Base-by-base conservation (phyloP, 1,284 basidiomycete species). In the Malassezia sympodialis region DNA sequence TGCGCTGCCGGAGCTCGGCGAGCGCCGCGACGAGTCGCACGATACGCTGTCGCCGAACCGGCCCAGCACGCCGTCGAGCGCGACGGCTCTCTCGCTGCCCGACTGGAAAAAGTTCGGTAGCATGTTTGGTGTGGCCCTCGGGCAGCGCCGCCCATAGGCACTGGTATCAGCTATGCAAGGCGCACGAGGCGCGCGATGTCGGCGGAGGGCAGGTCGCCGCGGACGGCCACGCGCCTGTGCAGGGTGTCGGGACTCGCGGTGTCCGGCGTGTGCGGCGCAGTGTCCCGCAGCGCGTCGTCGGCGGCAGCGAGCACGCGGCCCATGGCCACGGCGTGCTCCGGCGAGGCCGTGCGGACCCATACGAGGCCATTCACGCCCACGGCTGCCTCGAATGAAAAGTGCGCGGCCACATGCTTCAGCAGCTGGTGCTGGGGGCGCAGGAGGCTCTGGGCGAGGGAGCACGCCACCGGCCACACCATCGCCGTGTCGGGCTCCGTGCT, bases 351-450 rank as follows among this genome's bases (percentile, higher is more conserved):
- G 10, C 65, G 51, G 1, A 65, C 45, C 72, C 72, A 74, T 8
- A 74, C 54, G 4, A 57, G 53, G 7, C 72, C 72, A 34, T 74
- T 74, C 19, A 51, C 43, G 1, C 72, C 72, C 8, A 73, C 51
- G 6, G 72, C 72, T 0, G 69, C 64, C 46, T 74, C 72, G 28
- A 74, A 72, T 3, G 72, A 58, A 42, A 73, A 73, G 44, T 66
- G 62, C 10, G 40, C 14, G 7, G 71, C 63, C 7, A 73, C 35
- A 10, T 48, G 32, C 24, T 55, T 57, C 2, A 73, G 51, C 23
- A 72, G 51, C 7, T 45, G 49, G 48, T 71, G 66, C 3, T 27
- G 44, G 0, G 61, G 66, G 5, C 50, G 41, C 8, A 65, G 42
- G 11, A 72, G 31, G 35, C 67, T 63, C 32, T 47, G 50, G 0